Base-by-base conservation (phyloP, 192 early-diverging fungal species). In the Mortierella antarctica region DNA sequence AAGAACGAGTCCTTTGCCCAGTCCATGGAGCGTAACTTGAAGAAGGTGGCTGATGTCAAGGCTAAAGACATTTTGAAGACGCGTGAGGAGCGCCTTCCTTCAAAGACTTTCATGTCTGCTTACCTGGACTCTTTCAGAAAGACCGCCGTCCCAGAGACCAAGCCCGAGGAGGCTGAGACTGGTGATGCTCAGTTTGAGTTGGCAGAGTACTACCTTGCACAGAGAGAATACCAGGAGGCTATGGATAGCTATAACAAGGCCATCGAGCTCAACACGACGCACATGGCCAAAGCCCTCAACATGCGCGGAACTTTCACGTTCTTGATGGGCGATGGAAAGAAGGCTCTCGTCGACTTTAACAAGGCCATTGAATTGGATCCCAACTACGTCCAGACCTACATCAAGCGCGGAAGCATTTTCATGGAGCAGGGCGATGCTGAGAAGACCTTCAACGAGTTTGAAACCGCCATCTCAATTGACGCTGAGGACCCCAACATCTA, bases 41-140 rank as follows among this genome's bases (percentile, higher is more conserved):
- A 95, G 87, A 90, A 87, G 74, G 76, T 97, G 20, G 93, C 94
- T 21, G 90, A 91, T 64, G 82, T 74, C 23, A 92, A 94, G 77
- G 93, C 96, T 10, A 87, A 89, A 54, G 94, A 96, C 76, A 86
- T 93, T 18, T 74, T 90, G 20, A 82, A 85, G 75, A 90, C 83
- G 63, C 88, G 91, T 59, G 60, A 75, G 70, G 83, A 87, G 41
- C 88, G 89, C 10, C 83, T 99, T 58, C 98, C 97, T n/a, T 96
- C 95, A 8, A 86, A 88, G 76, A 96, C 95, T 46, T 99, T 97
- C 80, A 93, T 98, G 75, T 87, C 87, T 42, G 95, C 95, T 6
- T 99, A 97, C 82, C 89, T 99, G 76, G 97, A 98, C 74, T 96
- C 97, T 13, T 98, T 97, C 80, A 73, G 80, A 54, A 74, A 73